These are phyloP conservation scores for Mrakia gelida DNA, from an alignment of 768 basidiomycete species.

Conservation along the genomic window DNA sequence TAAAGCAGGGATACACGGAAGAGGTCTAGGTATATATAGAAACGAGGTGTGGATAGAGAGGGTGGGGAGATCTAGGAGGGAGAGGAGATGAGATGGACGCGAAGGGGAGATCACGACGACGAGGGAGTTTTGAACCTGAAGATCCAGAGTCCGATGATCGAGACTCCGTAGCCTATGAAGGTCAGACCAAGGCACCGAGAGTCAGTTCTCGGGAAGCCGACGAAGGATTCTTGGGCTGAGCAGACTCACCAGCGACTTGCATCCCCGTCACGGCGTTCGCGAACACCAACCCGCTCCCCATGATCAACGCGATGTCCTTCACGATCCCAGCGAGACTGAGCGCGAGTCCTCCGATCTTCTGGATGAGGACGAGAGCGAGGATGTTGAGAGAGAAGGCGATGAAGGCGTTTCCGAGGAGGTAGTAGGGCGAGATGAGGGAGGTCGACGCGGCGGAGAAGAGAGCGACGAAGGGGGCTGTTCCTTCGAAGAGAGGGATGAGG, in stretches of 20 bases:
- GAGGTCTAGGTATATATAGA: too few species aligned
- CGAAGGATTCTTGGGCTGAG: not conserved
- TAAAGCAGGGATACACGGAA: too few species aligned
- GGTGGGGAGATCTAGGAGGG: too few species aligned
- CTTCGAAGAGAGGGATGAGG: conserved; percentile 88
- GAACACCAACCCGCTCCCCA: conserved; percentile 81
- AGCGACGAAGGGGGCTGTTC: conserved; percentile 75
- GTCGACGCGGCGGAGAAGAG: conserved; percentile 43
- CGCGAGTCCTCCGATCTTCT: conserved; percentile 58
- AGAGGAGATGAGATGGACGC: too few species aligned
- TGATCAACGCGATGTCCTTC: conserved; percentile 93
- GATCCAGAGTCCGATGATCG: not conserved
- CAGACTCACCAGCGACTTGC: conserved; percentile 65
- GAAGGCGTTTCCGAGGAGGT: conserved; percentile 76
- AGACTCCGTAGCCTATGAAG: not conserved
- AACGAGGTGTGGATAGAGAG: too few species aligned
- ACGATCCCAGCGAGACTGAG: conserved; percentile 91
- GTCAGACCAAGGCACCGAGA: not conserved
- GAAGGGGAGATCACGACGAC: too few species aligned
- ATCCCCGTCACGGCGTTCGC: conserved; percentile 71
- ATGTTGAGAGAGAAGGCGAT: conserved; percentile 86
- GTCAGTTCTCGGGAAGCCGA: not conserved
- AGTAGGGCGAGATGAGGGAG: conserved; percentile 55
- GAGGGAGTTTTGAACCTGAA: not conserved
- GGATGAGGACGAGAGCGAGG: conserved; percentile 90